These are phyloP conservation scores for Fusarium annulatum DNA, from an alignment of 2,329 filamentous ascomycete genomes.

Conservation along the genomic window DNA sequence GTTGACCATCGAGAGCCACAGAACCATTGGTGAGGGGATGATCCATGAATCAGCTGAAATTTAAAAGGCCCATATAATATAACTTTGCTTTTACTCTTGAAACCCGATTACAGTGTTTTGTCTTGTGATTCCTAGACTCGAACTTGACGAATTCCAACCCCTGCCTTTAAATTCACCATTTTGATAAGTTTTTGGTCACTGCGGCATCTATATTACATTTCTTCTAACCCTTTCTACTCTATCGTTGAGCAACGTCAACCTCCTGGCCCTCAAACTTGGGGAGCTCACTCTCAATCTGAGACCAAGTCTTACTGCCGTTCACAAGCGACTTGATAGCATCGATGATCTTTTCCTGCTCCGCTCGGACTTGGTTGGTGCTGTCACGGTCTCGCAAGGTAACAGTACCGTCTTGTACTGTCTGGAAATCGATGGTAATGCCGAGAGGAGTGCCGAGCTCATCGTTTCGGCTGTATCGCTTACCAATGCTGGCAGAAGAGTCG, in stretches of 20 bases:
- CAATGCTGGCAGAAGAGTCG: conserved; percentile 90
- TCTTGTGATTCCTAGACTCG: conserved; percentile 13
- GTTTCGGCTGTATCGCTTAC: conserved; percentile 93
- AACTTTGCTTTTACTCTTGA: conserved; percentile 11
- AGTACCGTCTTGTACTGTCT: conserved; percentile 87
- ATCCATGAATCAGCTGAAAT: background rate
- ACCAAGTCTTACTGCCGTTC: conserved; percentile 66
- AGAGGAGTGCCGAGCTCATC: conserved; percentile 96
- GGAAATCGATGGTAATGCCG: conserved; percentile 95
- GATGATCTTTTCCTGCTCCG: conserved; percentile 82
- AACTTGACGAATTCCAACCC: conserved; percentile 23
- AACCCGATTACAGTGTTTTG: conserved; percentile 18
- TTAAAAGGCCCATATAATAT: background rate
- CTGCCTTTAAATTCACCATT: conserved; percentile 9
- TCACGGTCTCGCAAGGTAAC: conserved; percentile 92
- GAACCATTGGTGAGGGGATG: background rate
- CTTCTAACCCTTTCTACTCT: conserved; percentile 31
- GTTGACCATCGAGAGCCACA: background rate
- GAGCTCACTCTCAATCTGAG: conserved; percentile 79
- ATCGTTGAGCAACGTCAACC: conserved; percentile 56
- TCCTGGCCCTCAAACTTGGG: conserved; percentile 88
- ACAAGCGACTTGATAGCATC: conserved; percentile 72
- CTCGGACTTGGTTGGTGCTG: conserved; percentile 89
- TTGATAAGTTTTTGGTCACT: conserved; percentile 5
- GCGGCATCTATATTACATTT: conserved; percentile 39